Evolutionary conservation across 2,329 filamentous ascomycete genomes (phyloP).

Genomic region (Xylaria sp.): DNA sequence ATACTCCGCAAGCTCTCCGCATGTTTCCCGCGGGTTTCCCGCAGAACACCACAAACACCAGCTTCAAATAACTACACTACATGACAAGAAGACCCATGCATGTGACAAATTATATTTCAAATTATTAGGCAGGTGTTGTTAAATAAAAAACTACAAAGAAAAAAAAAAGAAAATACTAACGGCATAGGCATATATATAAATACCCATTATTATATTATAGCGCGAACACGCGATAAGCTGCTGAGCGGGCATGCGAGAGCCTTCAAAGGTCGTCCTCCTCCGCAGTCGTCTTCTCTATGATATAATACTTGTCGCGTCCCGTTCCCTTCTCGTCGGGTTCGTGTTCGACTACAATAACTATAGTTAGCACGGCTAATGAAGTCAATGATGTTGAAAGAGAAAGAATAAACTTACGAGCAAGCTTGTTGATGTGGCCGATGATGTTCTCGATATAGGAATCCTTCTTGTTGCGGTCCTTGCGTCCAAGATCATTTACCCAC

Average conservation of each 20-base stretch:
- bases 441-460: slow-evolving; percentile 75
- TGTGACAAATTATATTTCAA: background rate
- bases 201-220: background rate
- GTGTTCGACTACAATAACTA: slow-evolving; percentile 43
- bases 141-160: no score
- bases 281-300: slow-evolving; percentile 47
- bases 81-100: no score
- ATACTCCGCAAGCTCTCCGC: no score
- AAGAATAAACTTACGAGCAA: slow-evolving; percentile 55
- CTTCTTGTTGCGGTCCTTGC: slow-evolving; percentile 69
- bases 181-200: no score
- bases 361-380: slow-evolving; percentile 24
- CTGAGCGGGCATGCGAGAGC: background rate
- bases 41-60: background rate
- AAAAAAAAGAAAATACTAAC: no score
- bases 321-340: slow-evolving; percentile 43
- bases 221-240: background rate
- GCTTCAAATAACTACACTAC: background rate
- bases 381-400: background rate
- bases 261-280: slow-evolving; percentile 47
- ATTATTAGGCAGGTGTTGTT: no score
- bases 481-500: slow-evolving; percentile 71
- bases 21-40: background rate
- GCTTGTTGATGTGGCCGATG: slow-evolving; percentile 71
- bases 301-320: slow-evolving; percentile 44